Base-by-base conservation (phyloP, 345 rosid species). In the Diplotaxis tenuifolia region DNA sequence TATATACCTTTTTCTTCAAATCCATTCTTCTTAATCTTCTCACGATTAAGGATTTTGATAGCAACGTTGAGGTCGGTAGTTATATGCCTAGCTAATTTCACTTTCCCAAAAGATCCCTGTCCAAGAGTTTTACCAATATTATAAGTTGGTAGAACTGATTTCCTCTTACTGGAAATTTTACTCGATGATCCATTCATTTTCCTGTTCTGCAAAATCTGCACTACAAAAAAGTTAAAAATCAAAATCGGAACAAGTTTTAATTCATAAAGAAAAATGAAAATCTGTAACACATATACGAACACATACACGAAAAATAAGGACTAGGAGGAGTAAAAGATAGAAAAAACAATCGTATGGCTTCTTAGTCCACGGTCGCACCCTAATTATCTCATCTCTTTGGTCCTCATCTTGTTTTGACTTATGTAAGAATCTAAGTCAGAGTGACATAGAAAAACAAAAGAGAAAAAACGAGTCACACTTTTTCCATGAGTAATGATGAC, bases 1-100 rank as follows among this genome's bases (percentile, higher is more conserved):
- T 59, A 27, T 19, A n/a, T 79, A 90, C 98, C 98, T 89, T 90
- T 93, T 71, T 71, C 91, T 55, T 84, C 90, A 89, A 90, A 83
- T 10, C 71, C 83, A 84, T 81, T 70, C 60, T 78, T 74, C 69
- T 76, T 79, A 61, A 93, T 86, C 83, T 86, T 87, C 19, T 76
- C 79, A 15, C 94, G 97, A 50, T 87, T 88, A 75, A 93, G 92
- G 61, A 93, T 87, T 86, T 93, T 93, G 80, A 93, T 86, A 15
- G 98, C 98, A 76, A 93, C 98, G 79, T 89, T 83, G 81, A 79
- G 86, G 40, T 95, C 89, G 15, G 98, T 93, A 54, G 82, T 71
- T 63, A 78, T 71, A 81, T 93, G 96, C 65, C 75, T 81, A 8
- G 96, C 98, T 70, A 87, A 80, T 84, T 87, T 93, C 73, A 93